Evolutionary conservation across 2,329 filamentous ascomycete species (phyloP), one percentile per base, ranked within the genome.

Genomic region (Ciborinia camelliae): DNA sequence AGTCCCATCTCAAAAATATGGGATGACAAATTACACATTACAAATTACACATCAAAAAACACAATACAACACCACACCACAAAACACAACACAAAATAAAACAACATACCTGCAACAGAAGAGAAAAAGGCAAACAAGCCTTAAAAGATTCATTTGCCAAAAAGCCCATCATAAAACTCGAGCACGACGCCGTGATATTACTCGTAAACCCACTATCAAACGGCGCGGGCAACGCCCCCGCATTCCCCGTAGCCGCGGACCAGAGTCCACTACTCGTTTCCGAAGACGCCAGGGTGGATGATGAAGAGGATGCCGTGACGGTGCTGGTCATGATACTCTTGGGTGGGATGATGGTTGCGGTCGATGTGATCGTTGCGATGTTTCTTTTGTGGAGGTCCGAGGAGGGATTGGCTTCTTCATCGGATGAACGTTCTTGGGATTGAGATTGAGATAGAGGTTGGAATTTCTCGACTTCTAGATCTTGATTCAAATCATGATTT

Each of bases 41-140:
- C n/a, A n/a, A n/a, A n/a, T n/a, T n/a, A n/a, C n/a, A n/a, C n/a
- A n/a, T n/a, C n/a, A n/a, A n/a, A n/a, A n/a, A n/a, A n/a, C n/a
- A n/a, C n/a, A n/a, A n/a, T n/a, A n/a, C n/a, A n/a, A n/a, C n/a
- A n/a, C n/a, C n/a, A n/a, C n/a, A n/a, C n/a, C n/a, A n/a, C n/a
- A 10, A 45, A 45, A 6, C 4, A 35, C 12, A 45, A 4, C 0
- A 23, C 2, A 14, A 35, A 28, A 39, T 2, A 26, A 20, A 37
- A 7, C 23, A n/a, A n/a, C 84, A 74, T 79, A 91, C 90, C 80
- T 90, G 86, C 12, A 98, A 81, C 69, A 98, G 84, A 71, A 97
- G 81, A 1, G 93, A 97, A 65, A 97, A 81, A 0, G 94, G 91
- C 70, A 93, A 86, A 78, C 94, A 98, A 60, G 82, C 32, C 61